These are phyloP conservation scores for Platanus orientalis DNA, from an alignment of 164 flowering plant species.

Conservation along the genomic window DNA sequence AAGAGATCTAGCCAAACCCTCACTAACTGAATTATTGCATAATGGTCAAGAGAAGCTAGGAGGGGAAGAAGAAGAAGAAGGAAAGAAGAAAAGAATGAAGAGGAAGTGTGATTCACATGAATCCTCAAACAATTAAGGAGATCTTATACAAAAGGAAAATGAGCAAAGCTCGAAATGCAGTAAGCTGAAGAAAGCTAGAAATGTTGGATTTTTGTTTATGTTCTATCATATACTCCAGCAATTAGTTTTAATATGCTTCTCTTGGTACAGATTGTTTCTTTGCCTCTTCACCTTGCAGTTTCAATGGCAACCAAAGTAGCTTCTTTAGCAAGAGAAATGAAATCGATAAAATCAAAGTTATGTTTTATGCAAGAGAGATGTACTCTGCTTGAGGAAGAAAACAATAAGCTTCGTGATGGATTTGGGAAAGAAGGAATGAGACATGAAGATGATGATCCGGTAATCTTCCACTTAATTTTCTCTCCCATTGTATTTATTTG, in stretches of 20 bases:
- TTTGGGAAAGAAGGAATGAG: constrained; percentile 46
- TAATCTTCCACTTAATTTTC: constrained; percentile 17
- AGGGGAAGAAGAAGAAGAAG: constrained; percentile 17
- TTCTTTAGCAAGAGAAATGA: constrained; percentile 69
- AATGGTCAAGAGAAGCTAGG: constrained; percentile 23
- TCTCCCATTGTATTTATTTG: neutral
- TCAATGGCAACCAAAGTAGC: constrained; percentile 88
- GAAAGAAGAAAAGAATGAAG: constrained; percentile 33
- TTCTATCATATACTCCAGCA: neutral
- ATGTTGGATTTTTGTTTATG: constrained; percentile 34
- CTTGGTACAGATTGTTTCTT: neutral
- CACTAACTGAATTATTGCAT: constrained; percentile 54
- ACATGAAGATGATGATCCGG: constrained; percentile 96
- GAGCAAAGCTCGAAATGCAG: constrained; percentile 28
- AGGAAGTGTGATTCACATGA: constrained; percentile 48
- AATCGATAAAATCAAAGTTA: constrained; percentile 60
- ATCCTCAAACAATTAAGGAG: constrained; percentile 26
- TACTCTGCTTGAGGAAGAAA: constrained; percentile 78
- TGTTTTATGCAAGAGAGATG: constrained; percentile 75
- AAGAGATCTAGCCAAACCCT: constrained; percentile 60
- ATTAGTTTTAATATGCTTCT: neutral
- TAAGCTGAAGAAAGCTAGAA: constrained; percentile 68
- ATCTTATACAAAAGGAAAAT: constrained; percentile 21
- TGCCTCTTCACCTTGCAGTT: constrained; percentile 56
- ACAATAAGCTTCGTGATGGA: constrained; percentile 66